A percentile compares a stretch with the other conserved stretches of the same genome.
Conservation (phyloP, 176 grass and related monocot species). For the Aegilops longissima region DNA sequence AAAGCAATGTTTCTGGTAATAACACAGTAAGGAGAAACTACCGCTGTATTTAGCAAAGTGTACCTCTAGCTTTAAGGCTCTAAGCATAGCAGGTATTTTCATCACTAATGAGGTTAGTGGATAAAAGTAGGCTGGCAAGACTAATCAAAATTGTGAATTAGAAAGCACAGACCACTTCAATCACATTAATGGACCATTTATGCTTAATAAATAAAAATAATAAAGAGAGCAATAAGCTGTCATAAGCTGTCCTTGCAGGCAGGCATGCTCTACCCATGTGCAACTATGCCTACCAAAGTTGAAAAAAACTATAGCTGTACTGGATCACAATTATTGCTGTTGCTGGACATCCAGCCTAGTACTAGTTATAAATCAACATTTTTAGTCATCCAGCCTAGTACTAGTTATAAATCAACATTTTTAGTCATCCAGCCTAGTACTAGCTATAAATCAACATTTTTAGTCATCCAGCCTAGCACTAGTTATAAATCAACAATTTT, state of each 20-base stretch:
- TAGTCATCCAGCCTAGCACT: slow-evolving; percentile 17
- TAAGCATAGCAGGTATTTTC: background rate
- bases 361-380: slow-evolving; percentile 22
- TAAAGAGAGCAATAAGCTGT: slow-evolving; percentile 27
- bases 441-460: slow-evolving; percentile 16
- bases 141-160: background rate
- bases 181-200: slow-evolving; percentile 12
- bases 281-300: slow-evolving; percentile 19
- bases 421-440: slow-evolving; percentile 6
- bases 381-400: background rate
- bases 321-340: slow-evolving; percentile 42
- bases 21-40: background rate
- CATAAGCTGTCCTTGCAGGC: slow-evolving; percentile 35
- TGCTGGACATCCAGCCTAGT: slow-evolving; percentile 30
- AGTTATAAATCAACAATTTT: slow-evolving; percentile 17
- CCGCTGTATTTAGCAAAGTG: background rate
- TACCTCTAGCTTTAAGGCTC: background rate
- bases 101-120: background rate
- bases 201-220: background rate
- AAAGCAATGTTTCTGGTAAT: background rate
- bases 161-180: background rate
- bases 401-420: slow-evolving; percentile 19
- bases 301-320: slow-evolving; percentile 34
- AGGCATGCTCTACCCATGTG: slow-evolving; percentile 40
- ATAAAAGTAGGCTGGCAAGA: background rate